These are phyloP conservation scores for Alloteropsis semialata DNA, from an alignment of 176 grass and related monocot genomes.

Conservation along the genomic window DNA sequence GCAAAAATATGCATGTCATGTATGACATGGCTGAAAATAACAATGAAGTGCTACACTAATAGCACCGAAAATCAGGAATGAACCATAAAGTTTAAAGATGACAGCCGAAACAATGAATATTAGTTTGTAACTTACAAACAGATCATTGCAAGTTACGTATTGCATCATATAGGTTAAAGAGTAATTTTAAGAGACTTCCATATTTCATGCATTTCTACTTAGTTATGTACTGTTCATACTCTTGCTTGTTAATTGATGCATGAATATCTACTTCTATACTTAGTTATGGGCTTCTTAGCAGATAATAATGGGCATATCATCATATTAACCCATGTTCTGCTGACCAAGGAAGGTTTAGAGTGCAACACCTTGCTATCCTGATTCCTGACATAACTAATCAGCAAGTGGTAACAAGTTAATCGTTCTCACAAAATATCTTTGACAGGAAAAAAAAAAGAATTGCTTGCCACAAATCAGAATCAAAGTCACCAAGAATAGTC, in stretches of 20 bases:
- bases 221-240: neutral
- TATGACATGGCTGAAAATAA: slow-evolving; percentile 5
- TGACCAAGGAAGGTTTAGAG: neutral
- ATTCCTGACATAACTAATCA: neutral
- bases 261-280: neutral
- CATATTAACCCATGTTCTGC: neutral
- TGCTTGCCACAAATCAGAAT: neutral
- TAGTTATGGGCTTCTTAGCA: neutral
- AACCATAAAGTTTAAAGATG: neutral
- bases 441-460: neutral
- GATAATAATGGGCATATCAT: neutral
- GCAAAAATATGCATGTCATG: slow-evolving; percentile 8
- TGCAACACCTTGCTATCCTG: neutral
- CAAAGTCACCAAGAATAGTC: neutral
- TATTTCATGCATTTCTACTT: neutral
- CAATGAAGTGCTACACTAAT: neutral
- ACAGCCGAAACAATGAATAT: neutral
- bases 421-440: neutral
- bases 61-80: neutral
- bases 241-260: slow-evolving; percentile 1
- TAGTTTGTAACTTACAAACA: neutral
- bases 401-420: neutral
- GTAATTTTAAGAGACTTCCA: neutral
- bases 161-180: neutral
- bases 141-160: neutral